Evolutionary conservation across 2,329 filamentous ascomycete genomes (phyloP), one percentile per base, ranked within the genome.

Genomic region (Hypoxylon sp.): DNA sequence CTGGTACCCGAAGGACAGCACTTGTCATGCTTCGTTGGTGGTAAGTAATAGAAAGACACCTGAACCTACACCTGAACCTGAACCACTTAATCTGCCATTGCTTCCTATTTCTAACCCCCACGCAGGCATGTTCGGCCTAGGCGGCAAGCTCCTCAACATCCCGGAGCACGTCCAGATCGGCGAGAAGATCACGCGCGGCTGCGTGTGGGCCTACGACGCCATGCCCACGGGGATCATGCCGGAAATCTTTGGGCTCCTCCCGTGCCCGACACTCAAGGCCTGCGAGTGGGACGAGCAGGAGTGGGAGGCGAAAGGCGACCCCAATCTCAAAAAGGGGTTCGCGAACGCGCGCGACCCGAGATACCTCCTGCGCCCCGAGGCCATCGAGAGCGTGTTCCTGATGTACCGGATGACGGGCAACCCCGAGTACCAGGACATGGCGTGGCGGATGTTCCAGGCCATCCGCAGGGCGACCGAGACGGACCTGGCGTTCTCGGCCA

Each of bases 221-320:
- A 77, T 78, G 44, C 71, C 73, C 8, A 72, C 73, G 3, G 78
- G 78, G 2, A 74, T 82, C 46, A 81, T 81, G 77, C 78, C 80
- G 0, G 79, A 82, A 63, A 70, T 69, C 0, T 76, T 78, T 54
- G 62, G 67, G 30, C 71, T 78, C 65, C 59, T 71, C 3, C 66
- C 72, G 2, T 81, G 78, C 50, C 48, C 61, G 1, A 54, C 63
- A 4, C 40, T 44, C 4, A 52, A 36, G 2, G 55, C 55, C 11
- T 70, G 67, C 40, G 27, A 35, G n/a, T 70, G 67, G 67, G 57
- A 68, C 40, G 64, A 67, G 35, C 16, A 11, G 17, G 19, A 44
- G 4, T 70, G 67, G 67, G 65, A 67, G 44, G 41, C 38, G 11
- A 40, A 27, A 13, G 58, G 55, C 1, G 52, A 64, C 11, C 45